Evolutionary conservation across 73 alveolate genomes (phyloP), one percentile per base, ranked within the genome.

Genomic region (Paramecium bursaria): DNA sequence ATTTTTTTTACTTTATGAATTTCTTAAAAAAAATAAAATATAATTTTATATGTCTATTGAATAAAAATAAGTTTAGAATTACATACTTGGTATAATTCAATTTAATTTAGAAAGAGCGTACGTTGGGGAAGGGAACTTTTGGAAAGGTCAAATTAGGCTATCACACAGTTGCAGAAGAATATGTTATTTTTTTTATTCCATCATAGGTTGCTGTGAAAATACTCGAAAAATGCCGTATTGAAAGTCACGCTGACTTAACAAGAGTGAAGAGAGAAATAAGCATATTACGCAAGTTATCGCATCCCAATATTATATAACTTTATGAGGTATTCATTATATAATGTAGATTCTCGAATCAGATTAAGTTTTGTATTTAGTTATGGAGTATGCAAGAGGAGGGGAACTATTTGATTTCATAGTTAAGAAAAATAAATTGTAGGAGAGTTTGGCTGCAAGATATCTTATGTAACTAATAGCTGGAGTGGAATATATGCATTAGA

Each of bases 381-480:
- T 85, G 87, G 97, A 93, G 82, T 93, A 92, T 74, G 96, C 96
- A 44, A 87, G 90, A 30, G 97, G 97, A 46, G 96, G 95, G 42
- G 98, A 94, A 74, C 80, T 94, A 48, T 87, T 94, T 74, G 97
- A 94, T 75, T 94, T 90, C 85, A 94, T 75, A 19, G 88, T 75
- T 13, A 75, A 75, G 50, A 75, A 75, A 23, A 57, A 30, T 21
- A 57, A 50, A 50, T 57, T 57, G 33, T 57, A 48, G 48, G 76
- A 57, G 33, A 30, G 6, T n/a, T 27, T 50, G 1, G 76, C 76
- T 3, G 33, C 76, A 1, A 26, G 22, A 30, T 57, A 13, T 30
- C 33, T 57, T 57, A 57, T 57, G 27, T 42, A 57, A 42, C 33
- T 57, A 22, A 30, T 57, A 6, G 52, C 27, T 57, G 76, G 97